Base-by-base conservation (phyloP, 2,329 filamentous ascomycete genomes). In the Stagonosporopsis rhizophila region DNA sequence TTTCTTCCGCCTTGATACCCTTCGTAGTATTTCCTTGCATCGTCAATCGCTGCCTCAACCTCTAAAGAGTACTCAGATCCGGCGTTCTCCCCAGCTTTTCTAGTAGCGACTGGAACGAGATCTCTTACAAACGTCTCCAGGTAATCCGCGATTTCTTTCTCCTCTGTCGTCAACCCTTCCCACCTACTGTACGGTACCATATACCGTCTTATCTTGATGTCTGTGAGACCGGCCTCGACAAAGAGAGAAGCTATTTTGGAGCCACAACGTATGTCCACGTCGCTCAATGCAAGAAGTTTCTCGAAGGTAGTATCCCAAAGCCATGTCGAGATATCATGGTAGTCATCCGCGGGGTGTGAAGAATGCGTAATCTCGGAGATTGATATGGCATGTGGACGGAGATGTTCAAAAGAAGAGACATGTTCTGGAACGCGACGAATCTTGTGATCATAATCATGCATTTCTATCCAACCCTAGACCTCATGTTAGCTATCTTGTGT, bases 131-230 rank as follows among this genome's bases (percentile, higher is more conserved):
- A 44, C 12, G 39, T 39, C 14, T 44, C 40, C 14, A 38, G 20
- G 25, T 51, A 51, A 38, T 51, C 40, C n/a, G 32, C 40, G 6
- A 38, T 22, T 20, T 19, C 34, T 17, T 41, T 55, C 25, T 58
- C 56, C 8, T 20, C 51, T 15, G 34, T 25, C 4, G 46, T 58
- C 14, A 48, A 22, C 4, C 27, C 50, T 4, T 55, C 46, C 41
- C 42, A 55, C 28, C 20, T 22, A 17, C 50, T 40, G 19, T 41
- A 49, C 1, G 56, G 50, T 17, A 50, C 30, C 47, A 55, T 45
- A 38, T 53, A 56, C 7, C 52, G 40, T n/a, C 22, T 46, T 1
- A 56, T 46, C 9, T 20, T 32, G 9, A 53, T 34, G 28, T 59
- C 52, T 27, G 25, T 15, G 6, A 59, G 47, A 1, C 56, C 56